Base-by-base conservation (phyloP, 495 filamentous ascomycete species). In the Penicillium arizonense region DNA sequence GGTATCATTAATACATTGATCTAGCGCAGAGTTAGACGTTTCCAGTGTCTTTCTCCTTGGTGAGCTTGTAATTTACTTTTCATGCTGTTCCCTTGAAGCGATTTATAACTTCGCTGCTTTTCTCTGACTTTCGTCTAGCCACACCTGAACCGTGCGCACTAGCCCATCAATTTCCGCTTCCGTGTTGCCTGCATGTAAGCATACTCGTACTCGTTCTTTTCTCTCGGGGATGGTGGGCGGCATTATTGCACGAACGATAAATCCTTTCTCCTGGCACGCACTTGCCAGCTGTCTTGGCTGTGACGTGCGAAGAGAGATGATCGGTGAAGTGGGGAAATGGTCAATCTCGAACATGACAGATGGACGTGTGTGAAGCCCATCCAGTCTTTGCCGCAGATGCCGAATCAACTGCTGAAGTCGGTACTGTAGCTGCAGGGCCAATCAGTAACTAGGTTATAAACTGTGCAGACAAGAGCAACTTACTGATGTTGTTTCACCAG, bases 181-280 rank as follows among this genome's bases (percentile, higher is more conserved):
- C 6, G 77, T 77, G 54, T 82, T 80, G 1, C 64, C 70, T 1
- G 77, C 70, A 62, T 82, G 78, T 50, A 80, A 57, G 52, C 77
- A 77, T 2, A 82, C 67, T 5, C 78, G 61, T n/a, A 82, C 72
- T 1, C 78, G 70, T 37, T 75, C 72, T 53, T 67, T 67, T 5
- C 77, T 77, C 13, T 67, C 68, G 0, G 78, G 77, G 3, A 82
- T 70, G 0, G 75, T 73, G 0, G 79, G 77, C 37, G 73, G 62
- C 69, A 77, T 76, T 52, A 82, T 78, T 6, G 77, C 69, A 20
- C 71, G 70, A 5, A 73, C 69, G n/a, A 64, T 43, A 26, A 62
- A 71, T 5, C 73, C 73, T 4, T 58, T 36, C 23, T 53, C 33
- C 52, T 74, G 73, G 41, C 73, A 77, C 32, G 45, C 54, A 42